phyloP scores from a whole-genome alignment of 2,329 filamentous ascomycete genomes.

The Ceratocystis eucalypticola region DNA sequence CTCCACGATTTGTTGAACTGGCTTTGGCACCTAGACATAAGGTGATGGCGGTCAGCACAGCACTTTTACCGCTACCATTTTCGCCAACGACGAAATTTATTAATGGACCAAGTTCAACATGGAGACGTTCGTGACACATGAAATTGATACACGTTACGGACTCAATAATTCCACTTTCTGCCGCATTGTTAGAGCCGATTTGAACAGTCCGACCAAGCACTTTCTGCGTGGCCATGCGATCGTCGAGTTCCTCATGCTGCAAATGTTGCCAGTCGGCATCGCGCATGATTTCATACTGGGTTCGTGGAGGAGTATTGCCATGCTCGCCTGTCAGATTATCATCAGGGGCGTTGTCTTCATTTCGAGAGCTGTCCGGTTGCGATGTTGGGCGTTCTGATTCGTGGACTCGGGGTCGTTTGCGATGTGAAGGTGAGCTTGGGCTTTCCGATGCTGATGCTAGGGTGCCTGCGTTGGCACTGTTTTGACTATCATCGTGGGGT shows the following conservation, averaged over 20 bases:
- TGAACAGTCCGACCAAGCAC: slow-evolving; percentile 26
- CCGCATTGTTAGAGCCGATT: slow-evolving; percentile 55
- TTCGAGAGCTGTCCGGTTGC: not conserved
- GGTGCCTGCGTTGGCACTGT: not conserved
- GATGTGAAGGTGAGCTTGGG: not conserved
- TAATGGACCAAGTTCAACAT: slow-evolving; percentile 74
- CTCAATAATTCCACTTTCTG: slow-evolving; percentile 78
- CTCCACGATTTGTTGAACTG: slow-evolving; percentile 79
- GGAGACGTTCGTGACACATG: slow-evolving; percentile 82
- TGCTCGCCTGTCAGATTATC: slow-evolving; percentile 25
- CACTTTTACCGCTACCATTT: slow-evolving; percentile 96
- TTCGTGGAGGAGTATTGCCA: slow-evolving; percentile 33
- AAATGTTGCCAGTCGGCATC: slow-evolving; percentile 47
- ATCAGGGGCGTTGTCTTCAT: slow-evolving; percentile 22
- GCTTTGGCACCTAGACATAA: slow-evolving; percentile 93
- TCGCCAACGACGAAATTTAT: slow-evolving; percentile 98
- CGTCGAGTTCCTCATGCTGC: slow-evolving; percentile 42
- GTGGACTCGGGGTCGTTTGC: slow-evolving; percentile 5
- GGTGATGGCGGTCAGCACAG: slow-evolving; percentile 81
- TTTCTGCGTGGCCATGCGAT: slow-evolving; percentile 51
- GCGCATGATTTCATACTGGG: slow-evolving; percentile 49
- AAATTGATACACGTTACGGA: slow-evolving; percentile 81
- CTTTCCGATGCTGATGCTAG: not conserved
- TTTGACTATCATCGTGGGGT: slow-evolving; percentile 19
- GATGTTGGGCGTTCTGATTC: not conserved